Base-by-base conservation (phyloP, 331 rosid genomes). In the Ulmus americana region DNA sequence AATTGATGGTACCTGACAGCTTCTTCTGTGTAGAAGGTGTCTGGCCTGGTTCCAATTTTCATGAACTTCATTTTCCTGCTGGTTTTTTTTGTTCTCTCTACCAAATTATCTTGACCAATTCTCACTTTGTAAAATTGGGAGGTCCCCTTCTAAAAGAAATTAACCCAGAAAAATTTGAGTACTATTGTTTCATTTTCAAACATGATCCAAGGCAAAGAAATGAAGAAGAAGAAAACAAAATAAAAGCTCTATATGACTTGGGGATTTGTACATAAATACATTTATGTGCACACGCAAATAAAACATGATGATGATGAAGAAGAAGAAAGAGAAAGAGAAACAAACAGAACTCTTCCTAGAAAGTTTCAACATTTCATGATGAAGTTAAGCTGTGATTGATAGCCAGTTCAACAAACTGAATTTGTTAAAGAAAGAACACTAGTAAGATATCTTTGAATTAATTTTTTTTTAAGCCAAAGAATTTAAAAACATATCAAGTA, bases 21-120 rank as follows among this genome's bases (percentile, higher is more conserved):
- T 84, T 85, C 84, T 80, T 89, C 91, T 6, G 97, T 82, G 72
- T 76, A 78, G 85, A 94, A 94, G 64, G 95, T 89, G 74, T 94
- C 99, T n/a, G 87, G 82, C 82, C 83, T 89, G 55, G 91, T 79
- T 53, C 98, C 98, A 76, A 94, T 82, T 85, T 94, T 94, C 98
- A 94, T 89, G 72, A 83, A 94, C 95, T 94, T 94, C 99, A 94
- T 94, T 64, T 71, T 82, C 53, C 55, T 59, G 67, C 39, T n/a
- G 6, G 45, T 66, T 15, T 46, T 62, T 61, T 52, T 44, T 7
- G 3, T 28, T 28, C 35, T 3, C 35, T 61, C 51, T 42, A 6
- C 15, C 66, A 71, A 61, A 75, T 63, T 70, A 14, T 46, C 52
- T 73, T 64, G 41, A 22, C 63, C 62, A 63, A 57, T 22, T 59